Conservation (phyloP, 2,329 filamentous ascomycete species). For the Colletotrichum sp. region DNA sequence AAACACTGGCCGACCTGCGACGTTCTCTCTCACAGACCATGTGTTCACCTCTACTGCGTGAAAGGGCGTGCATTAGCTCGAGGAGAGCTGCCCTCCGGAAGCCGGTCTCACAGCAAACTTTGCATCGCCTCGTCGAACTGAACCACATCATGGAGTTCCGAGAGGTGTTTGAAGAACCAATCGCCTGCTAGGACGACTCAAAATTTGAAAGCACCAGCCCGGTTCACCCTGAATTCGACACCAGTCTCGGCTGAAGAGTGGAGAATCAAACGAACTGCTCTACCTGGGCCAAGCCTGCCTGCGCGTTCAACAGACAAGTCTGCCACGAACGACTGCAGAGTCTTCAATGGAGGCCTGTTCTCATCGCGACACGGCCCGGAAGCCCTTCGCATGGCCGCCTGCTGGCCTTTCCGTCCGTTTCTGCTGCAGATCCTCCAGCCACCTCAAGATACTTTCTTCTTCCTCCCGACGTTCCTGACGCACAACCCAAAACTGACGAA, state of each 20-base stretch:
- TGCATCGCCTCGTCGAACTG: background rate
- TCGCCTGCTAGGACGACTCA: background rate
- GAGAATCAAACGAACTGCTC: background rate
- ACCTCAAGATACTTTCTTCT: background rate
- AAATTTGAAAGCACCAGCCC: background rate
- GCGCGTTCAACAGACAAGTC: background rate
- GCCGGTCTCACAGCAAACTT: slow-evolving; percentile 16
- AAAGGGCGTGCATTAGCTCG: background rate
- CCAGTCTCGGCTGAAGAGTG: background rate
- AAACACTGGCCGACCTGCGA: background rate
- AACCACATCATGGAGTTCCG: background rate
- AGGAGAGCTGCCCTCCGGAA: background rate
- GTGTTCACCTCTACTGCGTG: slow-evolving; percentile 9
- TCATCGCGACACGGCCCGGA: background rate
- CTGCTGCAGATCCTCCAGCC: background rate
- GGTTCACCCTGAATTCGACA: background rate
- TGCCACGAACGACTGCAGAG: background rate
- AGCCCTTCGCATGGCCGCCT: background rate
- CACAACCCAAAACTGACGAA: background rate
- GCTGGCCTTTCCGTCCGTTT: background rate
- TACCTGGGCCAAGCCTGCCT: background rate
- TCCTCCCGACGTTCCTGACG: background rate
- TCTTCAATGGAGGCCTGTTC: background rate
- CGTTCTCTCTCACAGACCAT: slow-evolving; percentile 12
- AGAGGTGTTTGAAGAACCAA: background rate